These are phyloP conservation scores for Naganishia cerealis DNA, from an alignment of 1,284 basidiomycete genomes.

Conservation along the genomic window DNA sequence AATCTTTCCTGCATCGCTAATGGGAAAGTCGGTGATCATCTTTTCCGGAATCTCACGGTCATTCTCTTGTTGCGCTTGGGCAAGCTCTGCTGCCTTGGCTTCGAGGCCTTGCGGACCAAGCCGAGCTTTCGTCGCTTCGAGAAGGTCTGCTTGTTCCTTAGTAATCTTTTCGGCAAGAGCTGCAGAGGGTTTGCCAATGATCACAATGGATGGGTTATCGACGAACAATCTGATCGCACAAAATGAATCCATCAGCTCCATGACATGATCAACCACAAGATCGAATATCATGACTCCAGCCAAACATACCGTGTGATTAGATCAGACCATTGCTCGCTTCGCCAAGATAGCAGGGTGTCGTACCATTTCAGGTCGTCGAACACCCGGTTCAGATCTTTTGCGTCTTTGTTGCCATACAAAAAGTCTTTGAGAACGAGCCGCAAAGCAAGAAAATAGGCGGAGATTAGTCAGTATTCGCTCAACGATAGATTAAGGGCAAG, in stretches of 20 bases:
- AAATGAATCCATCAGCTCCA: not conserved
- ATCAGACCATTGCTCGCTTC: constrained; percentile 72
- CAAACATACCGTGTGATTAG: constrained; percentile 72
- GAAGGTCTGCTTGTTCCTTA: constrained; percentile 73
- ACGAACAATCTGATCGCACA: constrained; percentile 68
- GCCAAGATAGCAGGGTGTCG: constrained; percentile 68
- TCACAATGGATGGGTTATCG: constrained; percentile 67
- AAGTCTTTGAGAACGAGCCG: constrained; percentile 61
- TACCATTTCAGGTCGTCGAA: constrained; percentile 81
- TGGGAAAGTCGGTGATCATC: constrained; percentile 67
- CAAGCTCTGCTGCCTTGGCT: constrained; percentile 67
- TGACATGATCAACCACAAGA: not conserved
- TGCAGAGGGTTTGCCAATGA: constrained; percentile 86
- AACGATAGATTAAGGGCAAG: not conserved
- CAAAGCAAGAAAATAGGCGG: not conserved
- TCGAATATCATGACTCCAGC: not conserved
- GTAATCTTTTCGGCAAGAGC: constrained; percentile 79
- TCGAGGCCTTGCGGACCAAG: constrained; percentile 64
- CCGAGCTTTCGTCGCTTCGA: constrained; percentile 67
- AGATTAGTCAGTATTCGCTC: not conserved
- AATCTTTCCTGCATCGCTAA: constrained; percentile 67
- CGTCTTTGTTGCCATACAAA: constrained; percentile 81
- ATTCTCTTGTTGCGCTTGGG: constrained; percentile 82
- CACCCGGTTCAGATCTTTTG: constrained; percentile 70
- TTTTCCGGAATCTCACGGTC: constrained; percentile 32